Conservation (phyloP, 2,329 filamentous ascomycete species). For the Raffaelea albimanens region DNA sequence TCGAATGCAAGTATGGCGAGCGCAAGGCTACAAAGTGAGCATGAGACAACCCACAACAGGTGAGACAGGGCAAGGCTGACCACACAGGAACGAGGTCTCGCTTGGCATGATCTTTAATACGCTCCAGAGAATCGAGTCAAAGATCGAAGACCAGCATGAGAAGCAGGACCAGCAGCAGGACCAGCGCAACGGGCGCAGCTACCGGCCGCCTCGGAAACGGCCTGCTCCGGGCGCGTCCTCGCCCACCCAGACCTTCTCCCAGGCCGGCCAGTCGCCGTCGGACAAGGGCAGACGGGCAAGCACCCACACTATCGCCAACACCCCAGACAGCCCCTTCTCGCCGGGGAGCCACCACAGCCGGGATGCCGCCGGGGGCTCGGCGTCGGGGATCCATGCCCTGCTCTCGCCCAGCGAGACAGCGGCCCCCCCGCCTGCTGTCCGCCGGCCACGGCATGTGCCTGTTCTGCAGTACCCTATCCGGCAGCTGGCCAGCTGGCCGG, state of each 20-base stretch:
- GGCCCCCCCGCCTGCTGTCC: background rate
- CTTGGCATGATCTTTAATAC: slow-evolving; percentile 45
- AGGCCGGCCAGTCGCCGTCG: too few species aligned
- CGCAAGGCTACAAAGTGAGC: slow-evolving; percentile 40
- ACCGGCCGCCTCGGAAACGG: too few species aligned
- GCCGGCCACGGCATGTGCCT: slow-evolving; percentile 7
- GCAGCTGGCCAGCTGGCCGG: slow-evolving; percentile 13
- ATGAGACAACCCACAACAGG: too few species aligned
- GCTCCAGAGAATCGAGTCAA: slow-evolving; percentile 40
- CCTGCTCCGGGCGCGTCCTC: too few species aligned
- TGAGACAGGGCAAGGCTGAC: too few species aligned
- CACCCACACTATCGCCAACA: background rate
- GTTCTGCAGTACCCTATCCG: slow-evolving; percentile 14
- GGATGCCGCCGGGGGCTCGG: too few species aligned
- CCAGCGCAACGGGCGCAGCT: too few species aligned
- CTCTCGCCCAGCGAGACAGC: background rate
- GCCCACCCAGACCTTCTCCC: too few species aligned
- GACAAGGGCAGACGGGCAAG: too few species aligned
- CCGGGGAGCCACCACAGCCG: slow-evolving; percentile 5
- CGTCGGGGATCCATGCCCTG: too few species aligned
- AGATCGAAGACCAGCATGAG: slow-evolving; percentile 30
- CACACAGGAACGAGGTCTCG: slow-evolving; percentile 38
- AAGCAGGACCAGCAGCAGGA: background rate
- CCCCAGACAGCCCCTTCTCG: slow-evolving; percentile 3
- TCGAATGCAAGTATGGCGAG: slow-evolving; percentile 42